Evolutionary conservation across 75 land plant genomes (phyloP).

Genomic region (Larix kaempferi): DNA sequence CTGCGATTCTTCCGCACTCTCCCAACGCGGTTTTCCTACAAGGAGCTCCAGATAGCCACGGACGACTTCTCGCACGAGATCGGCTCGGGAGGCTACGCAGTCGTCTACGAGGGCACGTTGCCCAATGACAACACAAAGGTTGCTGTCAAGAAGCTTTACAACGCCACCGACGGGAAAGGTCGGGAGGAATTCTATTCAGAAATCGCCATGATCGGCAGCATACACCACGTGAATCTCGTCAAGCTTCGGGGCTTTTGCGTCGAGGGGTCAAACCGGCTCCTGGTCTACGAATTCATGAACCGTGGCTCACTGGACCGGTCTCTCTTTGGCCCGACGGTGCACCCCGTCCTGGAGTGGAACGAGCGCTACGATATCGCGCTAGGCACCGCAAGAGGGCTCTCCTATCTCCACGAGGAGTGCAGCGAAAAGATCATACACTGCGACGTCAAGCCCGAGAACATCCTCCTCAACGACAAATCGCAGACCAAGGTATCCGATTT

Average conservation of each 20-base stretch:
- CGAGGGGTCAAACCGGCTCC: conserved; percentile 42
- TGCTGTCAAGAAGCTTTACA: conserved; percentile 67
- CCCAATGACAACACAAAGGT: conserved; percentile 36
- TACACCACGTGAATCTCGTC: conserved; percentile 80
- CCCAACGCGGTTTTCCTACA: conserved; percentile 54
- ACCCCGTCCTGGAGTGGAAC: conserved; percentile 62
- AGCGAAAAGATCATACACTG: conserved; percentile 83
- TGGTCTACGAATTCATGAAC: conserved; percentile 78
- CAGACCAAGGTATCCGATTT: conserved; percentile 79
- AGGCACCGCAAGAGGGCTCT: conserved; percentile 81
- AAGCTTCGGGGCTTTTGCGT: conserved; percentile 70
- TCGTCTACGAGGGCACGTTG: conserved; percentile 57
- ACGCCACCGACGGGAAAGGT: conserved; percentile 34
- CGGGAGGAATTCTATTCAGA: conserved; percentile 76
- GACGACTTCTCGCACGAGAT: conserved; percentile 44
- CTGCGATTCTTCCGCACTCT: conserved; percentile 50
- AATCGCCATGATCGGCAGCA: conserved; percentile 71
- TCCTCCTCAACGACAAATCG: conserved; percentile 54
- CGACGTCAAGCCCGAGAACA: conserved; percentile 92
- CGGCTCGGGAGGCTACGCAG: conserved; percentile 79
- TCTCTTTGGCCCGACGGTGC: conserved; percentile 32
- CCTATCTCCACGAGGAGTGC: conserved; percentile 82
- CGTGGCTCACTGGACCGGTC: conserved; percentile 57
- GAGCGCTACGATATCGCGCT: conserved; percentile 68
- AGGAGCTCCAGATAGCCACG: conserved; percentile 62